phyloP scores from a whole-genome alignment of 371 early-diverging fungal species.

The Syncephalastrum contaminatum region DNA sequence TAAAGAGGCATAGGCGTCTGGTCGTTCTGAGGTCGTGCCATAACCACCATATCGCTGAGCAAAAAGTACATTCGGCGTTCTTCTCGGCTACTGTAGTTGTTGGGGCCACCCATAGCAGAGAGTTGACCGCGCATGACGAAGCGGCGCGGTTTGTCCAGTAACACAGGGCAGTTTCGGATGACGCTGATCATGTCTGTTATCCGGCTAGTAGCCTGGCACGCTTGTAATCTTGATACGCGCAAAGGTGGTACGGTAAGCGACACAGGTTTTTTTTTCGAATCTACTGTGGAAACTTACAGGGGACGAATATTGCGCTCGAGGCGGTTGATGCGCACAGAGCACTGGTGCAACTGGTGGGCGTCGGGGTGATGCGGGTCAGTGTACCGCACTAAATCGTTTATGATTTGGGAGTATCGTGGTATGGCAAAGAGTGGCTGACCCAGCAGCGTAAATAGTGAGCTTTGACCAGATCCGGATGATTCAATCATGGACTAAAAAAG shows the following conservation, averaged over 20 bases:
- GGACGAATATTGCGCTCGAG: conserved; percentile 13
- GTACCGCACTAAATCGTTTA: conserved; percentile 13
- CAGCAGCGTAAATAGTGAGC: conserved; percentile 13
- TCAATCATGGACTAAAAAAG: conserved; percentile 11
- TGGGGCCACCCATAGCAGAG: conserved; percentile 3
- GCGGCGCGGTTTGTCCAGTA: conserved; percentile 20
- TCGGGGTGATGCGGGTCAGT: conserved; percentile 28
- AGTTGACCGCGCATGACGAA: conserved; percentile 20
- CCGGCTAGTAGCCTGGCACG: conserved; percentile 17
- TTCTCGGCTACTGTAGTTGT: conserved; percentile 9
- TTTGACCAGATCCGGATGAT: conserved; percentile 11
- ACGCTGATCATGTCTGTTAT: conserved; percentile 14
- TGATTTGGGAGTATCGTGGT: conserved; percentile 16
- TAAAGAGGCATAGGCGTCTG: conserved; percentile 4
- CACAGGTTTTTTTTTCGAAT: not conserved
- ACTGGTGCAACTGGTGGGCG: conserved; percentile 15
- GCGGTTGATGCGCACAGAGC: conserved; percentile 10
- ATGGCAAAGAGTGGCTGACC: conserved; percentile 17
- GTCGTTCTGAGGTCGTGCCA: conserved; percentile 17
- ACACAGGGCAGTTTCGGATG: conserved; percentile 17
- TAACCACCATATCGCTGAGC: conserved; percentile 16
- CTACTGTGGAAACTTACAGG: conserved; percentile 15
- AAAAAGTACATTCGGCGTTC: conserved; percentile 21
- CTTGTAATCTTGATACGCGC: conserved; percentile 10
- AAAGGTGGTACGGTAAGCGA: not conserved